A percentile compares a stretch with the other conserved stretches of the same genome.
Evolutionary conservation across 768 basidiomycete genomes (phyloP).

Genomic region (Porpolomopsis calyptriformis): DNA sequence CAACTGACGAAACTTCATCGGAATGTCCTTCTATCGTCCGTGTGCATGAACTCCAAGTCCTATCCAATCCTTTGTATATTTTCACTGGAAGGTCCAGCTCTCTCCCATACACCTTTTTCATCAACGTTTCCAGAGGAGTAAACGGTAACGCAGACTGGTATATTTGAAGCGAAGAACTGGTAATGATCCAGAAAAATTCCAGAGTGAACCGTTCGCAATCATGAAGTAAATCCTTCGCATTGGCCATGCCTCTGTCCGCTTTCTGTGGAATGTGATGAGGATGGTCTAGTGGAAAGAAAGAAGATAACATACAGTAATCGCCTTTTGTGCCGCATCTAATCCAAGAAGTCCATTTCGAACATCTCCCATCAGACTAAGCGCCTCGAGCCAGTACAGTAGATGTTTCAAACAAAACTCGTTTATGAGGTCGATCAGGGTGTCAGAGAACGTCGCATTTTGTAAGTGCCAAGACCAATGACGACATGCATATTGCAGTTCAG

Average conservation of each 20-base stretch:
- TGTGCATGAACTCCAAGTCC: neutral
- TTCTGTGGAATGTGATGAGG: neutral
- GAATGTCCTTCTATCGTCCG: constrained; percentile 1
- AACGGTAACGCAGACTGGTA: neutral
- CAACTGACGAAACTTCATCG: neutral
- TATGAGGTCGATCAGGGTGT: neutral
- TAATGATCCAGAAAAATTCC: neutral
- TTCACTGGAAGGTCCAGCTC: neutral
- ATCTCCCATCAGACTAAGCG: neutral
- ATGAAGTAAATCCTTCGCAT: neutral
- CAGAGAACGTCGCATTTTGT: neutral
- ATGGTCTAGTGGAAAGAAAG: neutral
- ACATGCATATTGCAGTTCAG: neutral
- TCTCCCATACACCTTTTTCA: neutral
- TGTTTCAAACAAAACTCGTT: neutral
- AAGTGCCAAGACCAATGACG: constrained; percentile 4
- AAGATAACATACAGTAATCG: neutral
- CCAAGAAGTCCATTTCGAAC: neutral
- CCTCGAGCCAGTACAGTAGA: neutral
- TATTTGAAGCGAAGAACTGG: neutral
- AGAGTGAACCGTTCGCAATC: constrained; percentile 1
- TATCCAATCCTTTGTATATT: neutral
- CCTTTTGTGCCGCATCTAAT: neutral
- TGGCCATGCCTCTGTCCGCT: neutral
- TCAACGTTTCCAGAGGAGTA: neutral